Percentiles rank a stretch among this genome's conserved stretches.
These are phyloP conservation scores for Lentinula lateritia DNA, from an alignment of 768 basidiomycete genomes.

Conservation along the genomic window DNA sequence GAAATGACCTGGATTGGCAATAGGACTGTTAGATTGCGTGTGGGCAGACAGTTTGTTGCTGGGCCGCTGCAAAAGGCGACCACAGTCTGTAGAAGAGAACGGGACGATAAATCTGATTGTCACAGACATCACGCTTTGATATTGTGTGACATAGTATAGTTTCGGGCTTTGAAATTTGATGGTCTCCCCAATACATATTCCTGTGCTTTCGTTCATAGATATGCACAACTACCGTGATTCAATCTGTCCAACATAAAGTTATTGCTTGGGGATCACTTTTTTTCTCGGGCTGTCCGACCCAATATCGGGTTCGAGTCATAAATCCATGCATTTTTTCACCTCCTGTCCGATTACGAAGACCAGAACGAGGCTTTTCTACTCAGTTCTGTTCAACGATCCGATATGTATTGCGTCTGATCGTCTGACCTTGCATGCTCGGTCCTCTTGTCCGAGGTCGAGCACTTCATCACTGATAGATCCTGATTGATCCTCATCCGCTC, in stretches of 20 bases:
- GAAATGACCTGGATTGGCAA: conserved; percentile 30
- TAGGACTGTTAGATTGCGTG: conserved; percentile 21
- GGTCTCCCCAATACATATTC: neutral
- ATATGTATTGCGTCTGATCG: neutral
- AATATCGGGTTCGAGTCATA: neutral
- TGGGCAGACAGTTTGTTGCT: conserved; percentile 37
- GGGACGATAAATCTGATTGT: neutral
- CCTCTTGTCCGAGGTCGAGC: neutral
- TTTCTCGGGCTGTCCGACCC: neutral
- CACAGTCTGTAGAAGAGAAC: conserved; percentile 10
- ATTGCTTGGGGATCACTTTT: neutral
- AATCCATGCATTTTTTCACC: neutral
- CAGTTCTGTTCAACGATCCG: neutral
- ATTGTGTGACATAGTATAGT: neutral
- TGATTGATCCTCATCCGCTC: neutral
- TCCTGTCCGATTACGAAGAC: neutral
- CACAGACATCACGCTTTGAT: neutral
- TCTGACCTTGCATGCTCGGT: neutral
- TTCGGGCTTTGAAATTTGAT: neutral
- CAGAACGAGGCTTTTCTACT: neutral
- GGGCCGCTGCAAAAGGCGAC: conserved; percentile 20
- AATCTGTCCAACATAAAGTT: neutral
- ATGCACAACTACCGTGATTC: neutral
- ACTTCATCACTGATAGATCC: neutral
- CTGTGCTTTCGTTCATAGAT: neutral